A percentile compares a stretch with the other conserved stretches of the same genome.
These are phyloP conservation scores for Nicotiana noctiflora DNA, from an alignment of 257 asterid species.

Conservation along the genomic window DNA sequence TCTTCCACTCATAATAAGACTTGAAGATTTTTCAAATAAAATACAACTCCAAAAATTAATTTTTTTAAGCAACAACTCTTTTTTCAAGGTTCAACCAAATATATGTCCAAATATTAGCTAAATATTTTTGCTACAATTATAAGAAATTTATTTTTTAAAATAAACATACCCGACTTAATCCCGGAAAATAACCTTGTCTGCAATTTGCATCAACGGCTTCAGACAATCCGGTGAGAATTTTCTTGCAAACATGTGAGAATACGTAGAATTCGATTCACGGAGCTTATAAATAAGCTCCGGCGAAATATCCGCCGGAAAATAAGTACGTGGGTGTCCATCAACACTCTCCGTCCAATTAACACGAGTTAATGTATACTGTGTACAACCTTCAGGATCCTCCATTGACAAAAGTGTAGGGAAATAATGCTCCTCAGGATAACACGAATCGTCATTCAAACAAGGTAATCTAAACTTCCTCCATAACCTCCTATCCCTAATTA, in stretches of 20 bases:
- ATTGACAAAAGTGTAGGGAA: constrained; percentile 70
- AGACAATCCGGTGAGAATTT: constrained; percentile 77
- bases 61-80: too few relatives aligned
- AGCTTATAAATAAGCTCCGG: constrained; percentile 36
- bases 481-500: constrained; percentile 43
- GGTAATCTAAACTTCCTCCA: constrained; percentile 68
- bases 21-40: too few relatives aligned
- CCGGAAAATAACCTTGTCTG: constrained; percentile 42
- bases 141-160: background rate
- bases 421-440: constrained; percentile 85
- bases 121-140: background rate
- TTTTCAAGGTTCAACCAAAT: too few relatives aligned
- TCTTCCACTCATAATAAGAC: too few relatives aligned
- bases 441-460: constrained; percentile 38
- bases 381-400: constrained; percentile 64
- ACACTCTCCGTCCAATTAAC: constrained; percentile 64
- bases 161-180: constrained; percentile 26
- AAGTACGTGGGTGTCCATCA: constrained; percentile 64
- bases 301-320: constrained; percentile 41
- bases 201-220: constrained; percentile 49
- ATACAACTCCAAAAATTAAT: too few relatives aligned
- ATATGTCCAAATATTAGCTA: background rate
- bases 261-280: constrained; percentile 45
- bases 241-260: constrained; percentile 58
- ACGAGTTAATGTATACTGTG: constrained; percentile 30